These are phyloP conservation scores for Eimeria maxima DNA, from an alignment of 169 alveolate genomes.

Conservation along the genomic window DNA sequence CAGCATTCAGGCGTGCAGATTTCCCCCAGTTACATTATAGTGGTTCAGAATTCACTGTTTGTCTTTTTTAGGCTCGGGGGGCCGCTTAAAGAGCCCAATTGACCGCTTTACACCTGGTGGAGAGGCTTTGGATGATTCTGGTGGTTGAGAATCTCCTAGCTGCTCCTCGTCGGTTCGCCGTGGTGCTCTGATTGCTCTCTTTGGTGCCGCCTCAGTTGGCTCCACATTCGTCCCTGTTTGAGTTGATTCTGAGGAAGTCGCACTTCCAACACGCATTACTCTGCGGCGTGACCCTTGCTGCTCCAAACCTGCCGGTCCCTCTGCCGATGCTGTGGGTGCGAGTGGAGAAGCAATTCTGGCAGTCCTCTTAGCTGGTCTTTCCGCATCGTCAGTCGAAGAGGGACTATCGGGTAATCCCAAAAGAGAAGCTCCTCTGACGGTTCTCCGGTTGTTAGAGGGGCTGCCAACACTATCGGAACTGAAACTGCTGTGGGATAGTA, in stretches of 20 bases:
- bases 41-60: neutral
- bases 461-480: constrained; percentile 46
- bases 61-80: constrained; percentile 36
- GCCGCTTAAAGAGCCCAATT: constrained; percentile 48
- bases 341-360: constrained; percentile 42
- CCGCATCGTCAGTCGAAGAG: constrained; percentile 25
- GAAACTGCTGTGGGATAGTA: constrained; percentile 41
- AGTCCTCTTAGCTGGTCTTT: constrained; percentile 4
- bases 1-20: no score
- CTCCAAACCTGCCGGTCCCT: neutral
- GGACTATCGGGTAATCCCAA: neutral
- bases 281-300: constrained; percentile 46
- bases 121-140: neutral
- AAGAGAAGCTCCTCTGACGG: constrained; percentile 52
- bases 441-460: constrained; percentile 4
- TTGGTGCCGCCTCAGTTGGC: constrained; percentile 36
- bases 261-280: constrained; percentile 45
- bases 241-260: constrained; percentile 1
- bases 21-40: neutral
- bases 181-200: constrained; percentile 25
- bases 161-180: neutral
- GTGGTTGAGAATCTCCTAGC: neutral
- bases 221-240: neutral
- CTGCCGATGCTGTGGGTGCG: neutral
- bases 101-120: constrained; percentile 26